Evolutionary conservation across 2,329 filamentous ascomycete genomes (phyloP).

Genomic region (Trichoderma hamatum): DNA sequence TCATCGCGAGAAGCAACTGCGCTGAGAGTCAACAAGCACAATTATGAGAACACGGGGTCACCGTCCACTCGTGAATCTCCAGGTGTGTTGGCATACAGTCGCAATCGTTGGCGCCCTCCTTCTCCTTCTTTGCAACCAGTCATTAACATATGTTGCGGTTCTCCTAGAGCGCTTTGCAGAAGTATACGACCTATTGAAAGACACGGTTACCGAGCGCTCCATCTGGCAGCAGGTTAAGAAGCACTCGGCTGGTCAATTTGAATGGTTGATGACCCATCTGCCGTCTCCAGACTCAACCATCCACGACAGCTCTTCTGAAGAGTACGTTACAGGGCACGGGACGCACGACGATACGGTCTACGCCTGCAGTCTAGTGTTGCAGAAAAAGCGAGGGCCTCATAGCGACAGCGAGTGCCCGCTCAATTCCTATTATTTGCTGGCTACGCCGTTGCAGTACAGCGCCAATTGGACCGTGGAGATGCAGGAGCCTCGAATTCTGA

Average conservation of each 20-base stretch:
- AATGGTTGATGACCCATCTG: slow-evolving; percentile 52
- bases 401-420: slow-evolving; percentile 30
- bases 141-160: slow-evolving; percentile 14
- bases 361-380: slow-evolving; percentile 57
- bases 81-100: slow-evolving; percentile 23
- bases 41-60: slow-evolving; percentile 13
- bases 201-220: slow-evolving; percentile 35
- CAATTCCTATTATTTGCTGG: slow-evolving; percentile 52
- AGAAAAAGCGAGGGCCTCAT: slow-evolving; percentile 35
- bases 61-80: slow-evolving; percentile 3
- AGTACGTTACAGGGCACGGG: slow-evolving; percentile 12
- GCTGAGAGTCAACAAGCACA: slow-evolving; percentile 2
- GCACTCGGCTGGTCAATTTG: slow-evolving; percentile 54
- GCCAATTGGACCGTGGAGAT: slow-evolving; percentile 30
- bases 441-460: slow-evolving; percentile 45
- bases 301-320: slow-evolving; percentile 23
- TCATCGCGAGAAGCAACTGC: slow-evolving; percentile 38
- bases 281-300: slow-evolving; percentile 34
- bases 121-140: slow-evolving; percentile 12
- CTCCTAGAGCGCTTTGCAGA: slow-evolving; percentile 12
- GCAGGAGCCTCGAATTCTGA: slow-evolving; percentile 28
- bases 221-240: slow-evolving; percentile 43
- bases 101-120: background rate
- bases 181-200: slow-evolving; percentile 11
- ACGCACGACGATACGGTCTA: slow-evolving; percentile 42